These are phyloP conservation scores for Carex parvula DNA, from an alignment of 176 grass and related monocot genomes.

Conservation along the genomic window DNA sequence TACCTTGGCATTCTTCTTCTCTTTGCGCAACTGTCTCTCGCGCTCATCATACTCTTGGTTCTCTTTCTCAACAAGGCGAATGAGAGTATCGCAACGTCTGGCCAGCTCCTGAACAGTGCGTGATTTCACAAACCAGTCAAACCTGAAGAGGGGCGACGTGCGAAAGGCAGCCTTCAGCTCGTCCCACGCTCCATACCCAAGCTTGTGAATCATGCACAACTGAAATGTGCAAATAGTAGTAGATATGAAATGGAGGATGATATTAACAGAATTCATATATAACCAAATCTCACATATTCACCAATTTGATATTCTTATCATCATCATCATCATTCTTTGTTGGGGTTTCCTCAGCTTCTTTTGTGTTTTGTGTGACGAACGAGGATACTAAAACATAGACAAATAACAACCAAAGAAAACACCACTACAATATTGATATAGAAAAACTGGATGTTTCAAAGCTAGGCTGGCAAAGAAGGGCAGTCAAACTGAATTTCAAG, in stretches of 20 bases:
- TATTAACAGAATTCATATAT: background rate
- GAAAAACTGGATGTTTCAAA: background rate
- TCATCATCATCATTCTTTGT: conserved; percentile 4
- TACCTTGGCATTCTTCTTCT: conserved; percentile 88
- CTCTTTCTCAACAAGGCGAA: conserved; percentile 94
- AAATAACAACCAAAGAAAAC: background rate
- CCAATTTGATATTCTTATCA: background rate
- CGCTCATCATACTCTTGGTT: conserved; percentile 96
- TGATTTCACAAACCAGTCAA: conserved; percentile 99
- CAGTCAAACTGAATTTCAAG: conserved; percentile 24
- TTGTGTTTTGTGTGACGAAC: background rate
- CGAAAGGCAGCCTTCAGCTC: conserved; percentile 94
- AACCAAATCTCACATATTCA: background rate
- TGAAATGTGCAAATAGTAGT: conserved; percentile 33
- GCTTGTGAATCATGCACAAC: conserved; percentile 99
- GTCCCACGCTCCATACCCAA: conserved; percentile 97
- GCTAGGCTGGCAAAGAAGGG: conserved; percentile 6
- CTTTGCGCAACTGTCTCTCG: conserved; percentile 91
- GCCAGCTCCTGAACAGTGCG: conserved; percentile 91
- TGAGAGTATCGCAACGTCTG: conserved; percentile 91
- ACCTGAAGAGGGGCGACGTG: conserved; percentile 82
- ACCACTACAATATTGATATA: background rate
- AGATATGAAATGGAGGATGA: background rate
- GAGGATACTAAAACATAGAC: background rate
- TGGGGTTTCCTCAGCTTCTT: background rate